Evolutionary conservation across 2,329 filamentous ascomycete genomes (phyloP), one percentile per base, ranked within the genome.

Genomic region (Colletotrichum melonis): DNA sequence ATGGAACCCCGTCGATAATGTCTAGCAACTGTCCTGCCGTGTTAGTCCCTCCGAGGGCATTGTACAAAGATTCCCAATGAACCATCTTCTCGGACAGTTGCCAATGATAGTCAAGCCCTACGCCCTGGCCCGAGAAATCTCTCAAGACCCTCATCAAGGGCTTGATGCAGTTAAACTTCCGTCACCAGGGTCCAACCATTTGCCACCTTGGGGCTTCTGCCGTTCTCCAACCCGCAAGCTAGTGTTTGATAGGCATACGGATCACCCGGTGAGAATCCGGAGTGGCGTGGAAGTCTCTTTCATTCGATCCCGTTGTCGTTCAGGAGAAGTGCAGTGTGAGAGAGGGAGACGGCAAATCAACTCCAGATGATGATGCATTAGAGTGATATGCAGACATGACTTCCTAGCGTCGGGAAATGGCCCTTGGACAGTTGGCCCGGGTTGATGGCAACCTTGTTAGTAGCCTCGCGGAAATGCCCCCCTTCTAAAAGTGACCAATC

Each of bases 261-360:
- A 30, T 59, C 64, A 56, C 70, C 67, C n/a, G 70, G 70, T 73
- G 70, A 70, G 46, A 70, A 73, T 70, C 67, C 55, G n/a, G 22
- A 72, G 59, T 52, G 55, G 46, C 60, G 56, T 69, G 38, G 28
- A 72, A 22, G 54, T 49, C 22, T 69, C 59, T 24, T 26, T 46
- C 24, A 12, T 4, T 35, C 24, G n/a, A 26, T 42, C 42, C 32
- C 14, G 24, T 52, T 28, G 28, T 38, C 28, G 42, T 46, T 54
- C 52, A 35, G 59, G 14, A 64, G 54, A 57, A 49, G 59, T 42
- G 64, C 65, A 54, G 38, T 64, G 42, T 64, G 38, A 63, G 63
- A 63, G 56, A 28, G 8, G 9, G 30, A 32, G 30, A 32, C 28
- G 7, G 12, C 46, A 28, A 24, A 22, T 14, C 16, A 56, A 9